phyloP scores from a whole-genome alignment of 2,329 filamentous ascomycete genomes.

The Cladobotryum mycophilum region DNA sequence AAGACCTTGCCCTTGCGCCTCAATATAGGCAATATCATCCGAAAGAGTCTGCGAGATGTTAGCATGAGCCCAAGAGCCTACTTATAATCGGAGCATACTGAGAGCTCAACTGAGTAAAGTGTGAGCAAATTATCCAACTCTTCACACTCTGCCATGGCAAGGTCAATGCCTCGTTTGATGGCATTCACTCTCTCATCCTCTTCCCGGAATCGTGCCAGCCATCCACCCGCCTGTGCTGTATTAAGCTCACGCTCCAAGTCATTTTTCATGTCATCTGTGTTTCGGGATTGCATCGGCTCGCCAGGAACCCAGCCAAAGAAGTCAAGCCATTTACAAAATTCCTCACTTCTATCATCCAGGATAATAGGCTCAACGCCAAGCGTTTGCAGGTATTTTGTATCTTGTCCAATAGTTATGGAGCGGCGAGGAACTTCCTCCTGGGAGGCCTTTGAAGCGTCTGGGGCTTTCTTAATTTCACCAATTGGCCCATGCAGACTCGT shows the following conservation, averaged over 20 bases:
- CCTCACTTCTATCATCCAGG: conserved; percentile 68
- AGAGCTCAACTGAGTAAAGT: conserved; percentile 88
- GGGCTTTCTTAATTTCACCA: conserved; percentile 22
- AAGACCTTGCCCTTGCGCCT: conserved; percentile 92
- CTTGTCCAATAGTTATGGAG: conserved; percentile 63
- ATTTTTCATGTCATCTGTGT: conserved; percentile 71
- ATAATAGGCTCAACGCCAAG: conserved; percentile 72
- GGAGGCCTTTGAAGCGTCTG: conserved; percentile 23
- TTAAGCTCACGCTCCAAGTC: conserved; percentile 85
- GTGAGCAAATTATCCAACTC: conserved; percentile 92
- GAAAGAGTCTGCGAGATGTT: conserved; percentile 63
- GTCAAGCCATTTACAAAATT: conserved; percentile 76
- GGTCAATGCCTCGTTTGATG: conserved; percentile 79
- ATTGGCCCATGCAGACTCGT: conserved; percentile 33
- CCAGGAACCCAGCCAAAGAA: conserved; percentile 84
- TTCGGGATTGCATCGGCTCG: conserved; percentile 65
- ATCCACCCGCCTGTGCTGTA: conserved; percentile 85
- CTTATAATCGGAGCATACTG: conserved; percentile 48
- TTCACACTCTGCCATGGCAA: conserved; percentile 90
- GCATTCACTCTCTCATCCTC: conserved; percentile 86
- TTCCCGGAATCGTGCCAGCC: conserved; percentile 76
- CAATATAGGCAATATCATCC: conserved; percentile 94
- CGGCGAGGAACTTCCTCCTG: conserved; percentile 46
- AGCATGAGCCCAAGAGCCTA: neutral
- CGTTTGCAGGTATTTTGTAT: conserved; percentile 68